Evolutionary conservation across 768 basidiomycete genomes (phyloP), one percentile per base, ranked within the genome.

Genomic region (Cystofilobasidium ferigula): DNA sequence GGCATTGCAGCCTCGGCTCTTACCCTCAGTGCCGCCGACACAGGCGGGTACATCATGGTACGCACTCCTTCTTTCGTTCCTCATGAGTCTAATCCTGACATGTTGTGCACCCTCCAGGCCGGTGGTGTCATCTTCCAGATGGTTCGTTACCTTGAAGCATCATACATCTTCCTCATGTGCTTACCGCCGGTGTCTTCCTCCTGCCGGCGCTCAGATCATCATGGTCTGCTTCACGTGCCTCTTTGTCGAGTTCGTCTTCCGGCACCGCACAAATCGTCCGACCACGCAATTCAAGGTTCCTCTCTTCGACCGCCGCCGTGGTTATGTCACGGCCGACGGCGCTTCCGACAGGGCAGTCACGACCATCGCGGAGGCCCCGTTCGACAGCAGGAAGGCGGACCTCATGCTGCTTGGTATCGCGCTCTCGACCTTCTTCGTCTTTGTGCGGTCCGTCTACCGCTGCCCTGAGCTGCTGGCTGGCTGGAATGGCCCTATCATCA

Each of bases 221-320:
- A 78, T 83, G 61, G 70, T 74, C 6, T 66, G 78, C 32, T 82
- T 79, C 73, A 74, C 76, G 54, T 35, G 75, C 20, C 75, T 79
- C 60, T 77, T 80, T 0, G 51, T 72, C 56, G 82, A 83, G 70
- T 82, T 80, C 74, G 71, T 81, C 69, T 48, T 76, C 13, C 77
- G 81, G 54, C 80, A 77, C 70, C 47, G 72, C 58, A 69, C 71
- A 16, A 65, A 73, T 56, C 43, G 63, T 36, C 72, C 74, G 57
- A 36, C 34, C 34, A 58, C 12, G 22, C 57, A 58, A 30, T 22
- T 58, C 32, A 20, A 20, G 16, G 26, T 30, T 10, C 34, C 34
- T 14, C 5, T 30, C 32, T 58, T 26, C 18, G 32, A 26, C 32
- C 34, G 34, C 20, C 54, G 54, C 40, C 40, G 40, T 10, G 10